A percentile compares a stretch with the other conserved stretches of the same genome.
These are phyloP conservation scores for Starmerella sirachaensis DNA, from an alignment of 805 yeast genomes.

Conservation along the genomic window DNA sequence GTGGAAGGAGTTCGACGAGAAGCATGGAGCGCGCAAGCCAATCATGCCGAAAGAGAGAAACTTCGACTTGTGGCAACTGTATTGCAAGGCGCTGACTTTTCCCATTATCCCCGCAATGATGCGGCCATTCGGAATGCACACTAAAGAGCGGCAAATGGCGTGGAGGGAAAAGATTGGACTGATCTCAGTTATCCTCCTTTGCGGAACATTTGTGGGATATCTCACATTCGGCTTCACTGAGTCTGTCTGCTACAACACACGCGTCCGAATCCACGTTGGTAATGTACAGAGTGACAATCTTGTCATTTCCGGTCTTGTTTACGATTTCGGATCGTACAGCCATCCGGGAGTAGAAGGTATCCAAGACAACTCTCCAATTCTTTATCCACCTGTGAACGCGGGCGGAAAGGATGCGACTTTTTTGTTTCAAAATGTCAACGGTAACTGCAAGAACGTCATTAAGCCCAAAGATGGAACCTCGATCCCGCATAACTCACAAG, in stretches of 20 bases:
- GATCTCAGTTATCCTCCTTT: constrained; percentile 55
- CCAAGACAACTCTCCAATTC: constrained; percentile 47
- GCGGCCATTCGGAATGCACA: constrained; percentile 60
- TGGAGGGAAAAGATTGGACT: constrained; percentile 95
- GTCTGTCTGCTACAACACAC: constrained; percentile 52
- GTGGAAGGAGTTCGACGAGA: constrained; percentile 14
- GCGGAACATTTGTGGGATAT: constrained; percentile 72
- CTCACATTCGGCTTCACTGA: constrained; percentile 83
- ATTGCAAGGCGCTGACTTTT: constrained; percentile 70
- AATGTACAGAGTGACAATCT: constrained; percentile 50
- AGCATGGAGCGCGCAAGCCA: constrained; percentile 9
- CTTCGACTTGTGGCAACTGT: constrained; percentile 58
- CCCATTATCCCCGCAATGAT: constrained; percentile 82
- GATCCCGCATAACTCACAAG: constrained; percentile 51
- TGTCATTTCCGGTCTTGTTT: constrained; percentile 73
- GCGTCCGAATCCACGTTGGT: constrained; percentile 43
- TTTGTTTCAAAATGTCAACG: constrained; percentile 84
- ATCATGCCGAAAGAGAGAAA: constrained; percentile 18
- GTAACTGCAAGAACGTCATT: constrained; percentile 73
- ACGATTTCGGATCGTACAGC: constrained; percentile 49
- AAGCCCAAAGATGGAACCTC: constrained; percentile 53
- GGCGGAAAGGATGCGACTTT: constrained; percentile 48
- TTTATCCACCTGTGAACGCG: constrained; percentile 77
- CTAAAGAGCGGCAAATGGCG: constrained; percentile 76
- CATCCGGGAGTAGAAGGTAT: constrained; percentile 83